A percentile compares a stretch with the other conserved stretches of the same genome.
Evolutionary conservation across 345 rosid species (phyloP).

Genomic region (Hypericum androsaemum): DNA sequence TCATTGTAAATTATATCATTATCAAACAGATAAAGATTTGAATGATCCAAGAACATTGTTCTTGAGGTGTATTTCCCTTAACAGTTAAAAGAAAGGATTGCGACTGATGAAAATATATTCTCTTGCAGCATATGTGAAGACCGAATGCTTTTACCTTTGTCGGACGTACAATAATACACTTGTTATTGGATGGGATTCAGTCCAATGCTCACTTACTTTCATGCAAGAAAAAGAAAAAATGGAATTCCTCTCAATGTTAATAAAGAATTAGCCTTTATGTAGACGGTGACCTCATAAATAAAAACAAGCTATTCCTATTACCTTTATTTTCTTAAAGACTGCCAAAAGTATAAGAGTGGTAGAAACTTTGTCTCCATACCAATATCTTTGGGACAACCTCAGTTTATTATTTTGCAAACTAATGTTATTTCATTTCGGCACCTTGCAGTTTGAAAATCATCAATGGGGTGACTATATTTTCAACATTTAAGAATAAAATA

Average conservation of each 20-base stretch:
- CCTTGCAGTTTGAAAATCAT: too few species aligned
- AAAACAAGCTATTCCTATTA: neutral
- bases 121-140: neutral
- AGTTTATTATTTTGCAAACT: too few species aligned
- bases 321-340: conserved; percentile 29
- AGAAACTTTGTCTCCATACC: conserved; percentile 57
- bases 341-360: conserved; percentile 26
- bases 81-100: too few species aligned
- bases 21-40: conserved; percentile 16
- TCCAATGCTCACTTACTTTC: conserved; percentile 62
- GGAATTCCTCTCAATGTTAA: conserved; percentile 3
- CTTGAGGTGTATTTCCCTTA: conserved; percentile 1
- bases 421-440: too few species aligned
- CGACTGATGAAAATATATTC: conserved; percentile 3
- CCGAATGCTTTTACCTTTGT: conserved; percentile 5
- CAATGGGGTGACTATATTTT: too few species aligned
- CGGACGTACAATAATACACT: conserved; percentile 30
- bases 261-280: conserved; percentile 23
- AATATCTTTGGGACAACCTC: conserved; percentile 8
- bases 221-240: conserved; percentile 20
- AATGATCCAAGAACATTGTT: conserved; percentile 29
- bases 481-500: too few species aligned
- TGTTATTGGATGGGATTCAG: conserved; percentile 37
- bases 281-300: conserved; percentile 14
- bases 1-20: neutral